These are phyloP conservation scores for Blastomyces parvus DNA, from an alignment of 2,329 filamentous ascomycete genomes.

Conservation along the genomic window DNA sequence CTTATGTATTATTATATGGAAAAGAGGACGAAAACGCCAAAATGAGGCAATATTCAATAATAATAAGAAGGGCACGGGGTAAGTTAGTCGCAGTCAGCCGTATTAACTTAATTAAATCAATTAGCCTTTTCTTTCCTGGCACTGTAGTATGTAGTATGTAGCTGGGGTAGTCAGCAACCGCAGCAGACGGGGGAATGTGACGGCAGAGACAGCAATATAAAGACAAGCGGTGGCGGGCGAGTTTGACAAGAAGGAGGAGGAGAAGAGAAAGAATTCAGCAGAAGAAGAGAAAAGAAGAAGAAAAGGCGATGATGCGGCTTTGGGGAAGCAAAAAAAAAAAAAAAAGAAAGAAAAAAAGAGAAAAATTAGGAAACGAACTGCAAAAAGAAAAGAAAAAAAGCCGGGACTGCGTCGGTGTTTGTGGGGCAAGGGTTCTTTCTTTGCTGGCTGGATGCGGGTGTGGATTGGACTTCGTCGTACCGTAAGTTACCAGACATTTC, in stretches of 20 bases:
- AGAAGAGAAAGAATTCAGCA: constrained; percentile 21
- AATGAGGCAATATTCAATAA: no score
- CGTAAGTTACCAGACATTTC: no score
- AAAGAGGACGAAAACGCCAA: constrained; percentile 17
- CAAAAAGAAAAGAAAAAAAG: not conserved
- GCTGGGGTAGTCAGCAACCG: no score
- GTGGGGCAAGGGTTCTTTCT: constrained; percentile 5
- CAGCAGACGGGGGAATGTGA: no score
- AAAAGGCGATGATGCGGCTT: not conserved
- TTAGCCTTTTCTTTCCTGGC: no score
- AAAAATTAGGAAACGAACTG: no score
- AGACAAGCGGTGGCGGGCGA: constrained; percentile 11
- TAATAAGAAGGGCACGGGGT: no score
- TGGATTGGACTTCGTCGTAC: no score
- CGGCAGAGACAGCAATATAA: constrained; percentile 1
- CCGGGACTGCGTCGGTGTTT: not conserved
- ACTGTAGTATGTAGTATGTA: no score
- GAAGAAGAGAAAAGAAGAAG: constrained; percentile 7
- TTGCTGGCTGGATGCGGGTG: constrained; percentile 5
- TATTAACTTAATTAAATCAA: no score
- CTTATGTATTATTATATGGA: no score
- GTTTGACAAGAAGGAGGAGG: constrained; percentile 22
- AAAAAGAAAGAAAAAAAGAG: not conserved
- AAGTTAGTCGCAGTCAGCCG: no score
- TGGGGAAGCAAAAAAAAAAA: not conserved